Evolutionary conservation across 225 moss, liverwort and hornwort species (phyloP), one percentile per base, ranked within the genome.

Genomic region (Rhytidiadelphus loreus): DNA sequence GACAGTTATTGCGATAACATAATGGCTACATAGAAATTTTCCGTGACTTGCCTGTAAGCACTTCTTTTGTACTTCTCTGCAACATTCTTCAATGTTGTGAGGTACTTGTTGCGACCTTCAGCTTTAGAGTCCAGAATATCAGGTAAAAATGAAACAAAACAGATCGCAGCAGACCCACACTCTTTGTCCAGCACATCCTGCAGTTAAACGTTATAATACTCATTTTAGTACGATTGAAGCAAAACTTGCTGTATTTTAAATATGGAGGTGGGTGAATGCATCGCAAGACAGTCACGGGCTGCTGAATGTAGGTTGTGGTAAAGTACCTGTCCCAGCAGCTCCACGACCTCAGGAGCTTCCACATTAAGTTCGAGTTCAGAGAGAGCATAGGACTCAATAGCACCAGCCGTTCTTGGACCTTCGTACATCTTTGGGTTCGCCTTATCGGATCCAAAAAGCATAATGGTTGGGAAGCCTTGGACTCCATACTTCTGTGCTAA

Each of bases 61-160:
- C 65, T 96, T 90, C 96, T 94, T 81, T 96, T 97, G 83, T 93
- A 95, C 85, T 95, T 99, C 91, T 99, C 97, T 58, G 97, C 96
- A 71, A 99, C 92, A 72, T 85, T 90, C 83, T 83, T 88, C 37
- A 99, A 86, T 61, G 92, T 91, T 33, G 93, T 83, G 76, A 97
- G 92, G 86, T 99, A 97, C 89, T 96, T 97, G 87, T 95, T 96
- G 70, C 97, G 96, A 62, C 99, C 97, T 86, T 95, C 96, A 76
- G 97, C 96, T 88, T 89, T 92, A 8, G 99, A 96, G 91, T 99
- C 99, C 93, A 99, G 89, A 85, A 99, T 96, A 82, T 99, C 99
- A 57, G 96, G 99, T 88, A 99, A 88, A 92, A 99, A 99, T 32
- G 99, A 97, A 59, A 97, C 93, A 83, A 99, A 97, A 91, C 97